These are phyloP conservation scores for Cubamyces lactineus DNA, from an alignment of 768 basidiomycete species.

Conservation along the genomic window DNA sequence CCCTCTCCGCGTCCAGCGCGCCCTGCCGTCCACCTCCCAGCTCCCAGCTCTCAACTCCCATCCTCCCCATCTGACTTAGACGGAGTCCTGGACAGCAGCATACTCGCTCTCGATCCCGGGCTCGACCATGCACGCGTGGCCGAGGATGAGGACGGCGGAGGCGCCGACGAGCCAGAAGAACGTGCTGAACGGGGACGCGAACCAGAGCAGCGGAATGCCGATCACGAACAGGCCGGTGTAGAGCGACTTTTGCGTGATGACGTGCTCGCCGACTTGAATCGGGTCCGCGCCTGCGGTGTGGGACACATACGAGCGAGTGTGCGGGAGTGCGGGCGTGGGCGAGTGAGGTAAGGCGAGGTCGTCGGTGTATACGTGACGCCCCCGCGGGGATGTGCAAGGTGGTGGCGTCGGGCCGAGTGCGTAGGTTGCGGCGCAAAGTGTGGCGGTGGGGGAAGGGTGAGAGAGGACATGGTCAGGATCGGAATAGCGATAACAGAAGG, in stretches of 20 bases:
- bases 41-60: neutral
- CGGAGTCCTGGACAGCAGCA: slow-evolving; percentile 70
- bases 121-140: slow-evolving; percentile 87
- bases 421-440: neutral
- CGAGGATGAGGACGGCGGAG: slow-evolving; percentile 80
- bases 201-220: slow-evolving; percentile 86
- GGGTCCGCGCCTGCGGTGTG: slow-evolving; percentile 74
- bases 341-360: neutral
- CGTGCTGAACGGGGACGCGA: slow-evolving; percentile 72
- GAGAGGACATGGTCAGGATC: slow-evolving; percentile 3
- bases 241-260: slow-evolving; percentile 86
- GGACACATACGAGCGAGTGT: neutral
- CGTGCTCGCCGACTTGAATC: slow-evolving; percentile 77
- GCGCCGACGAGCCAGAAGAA: slow-evolving; percentile 96
- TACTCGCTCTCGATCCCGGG: slow-evolving; percentile 97
- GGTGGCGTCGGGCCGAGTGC: neutral
- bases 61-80: slow-evolving; percentile 38
- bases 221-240: slow-evolving; percentile 91
- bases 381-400: neutral
- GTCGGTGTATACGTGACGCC: neutral
- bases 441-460: neutral
- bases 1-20: neutral
- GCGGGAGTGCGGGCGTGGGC: neutral
- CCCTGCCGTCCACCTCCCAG: neutral
- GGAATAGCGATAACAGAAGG: neutral